Evolutionary conservation across 169 alveolate species (phyloP).

Genomic region (Plasmodium yoelii): DNA sequence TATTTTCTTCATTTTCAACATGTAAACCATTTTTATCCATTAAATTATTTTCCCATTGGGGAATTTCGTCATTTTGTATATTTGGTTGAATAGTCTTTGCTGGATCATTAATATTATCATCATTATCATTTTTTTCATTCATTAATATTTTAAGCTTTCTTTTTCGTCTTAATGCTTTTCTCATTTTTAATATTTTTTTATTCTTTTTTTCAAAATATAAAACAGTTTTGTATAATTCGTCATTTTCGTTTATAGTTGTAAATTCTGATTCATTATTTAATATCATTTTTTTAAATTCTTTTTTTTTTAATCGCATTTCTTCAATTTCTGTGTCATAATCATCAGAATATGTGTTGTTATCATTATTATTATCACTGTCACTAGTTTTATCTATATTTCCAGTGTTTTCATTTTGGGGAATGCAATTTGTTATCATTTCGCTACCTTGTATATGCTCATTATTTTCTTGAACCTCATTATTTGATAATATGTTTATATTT

Average conservation of each 20-base stretch:
- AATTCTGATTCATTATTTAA: conserved; percentile 60
- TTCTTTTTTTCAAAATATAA: conserved; percentile 60
- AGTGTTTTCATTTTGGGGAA: background rate
- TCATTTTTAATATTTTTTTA: conserved; percentile 59
- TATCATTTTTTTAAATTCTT: conserved; percentile 47
- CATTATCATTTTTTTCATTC: conserved; percentile 23
- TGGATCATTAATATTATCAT: conserved; percentile 3
- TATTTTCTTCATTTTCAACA: too few relatives aligned
- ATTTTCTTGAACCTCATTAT: too few relatives aligned
- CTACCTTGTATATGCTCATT: too few relatives aligned
- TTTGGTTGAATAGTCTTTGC: background rate
- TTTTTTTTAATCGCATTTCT: conserved; percentile 46
- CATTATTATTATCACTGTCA: background rate
- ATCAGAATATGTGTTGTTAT: background rate
- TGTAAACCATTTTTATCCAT: background rate
- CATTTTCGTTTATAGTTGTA: conserved; percentile 59
- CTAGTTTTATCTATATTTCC: background rate
- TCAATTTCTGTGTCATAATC: conserved; percentile 36
- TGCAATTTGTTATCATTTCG: too few relatives aligned
- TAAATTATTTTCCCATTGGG: background rate
- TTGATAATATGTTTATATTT: too few relatives aligned
- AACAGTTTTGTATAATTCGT: conserved; percentile 63
- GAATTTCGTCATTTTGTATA: too few relatives aligned
- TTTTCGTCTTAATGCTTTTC: conserved; percentile 43
- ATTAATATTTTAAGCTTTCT: conserved; percentile 19